Conservation (phyloP, 2,329 filamentous ascomycete genomes). For the Botrytis elliptica region DNA sequence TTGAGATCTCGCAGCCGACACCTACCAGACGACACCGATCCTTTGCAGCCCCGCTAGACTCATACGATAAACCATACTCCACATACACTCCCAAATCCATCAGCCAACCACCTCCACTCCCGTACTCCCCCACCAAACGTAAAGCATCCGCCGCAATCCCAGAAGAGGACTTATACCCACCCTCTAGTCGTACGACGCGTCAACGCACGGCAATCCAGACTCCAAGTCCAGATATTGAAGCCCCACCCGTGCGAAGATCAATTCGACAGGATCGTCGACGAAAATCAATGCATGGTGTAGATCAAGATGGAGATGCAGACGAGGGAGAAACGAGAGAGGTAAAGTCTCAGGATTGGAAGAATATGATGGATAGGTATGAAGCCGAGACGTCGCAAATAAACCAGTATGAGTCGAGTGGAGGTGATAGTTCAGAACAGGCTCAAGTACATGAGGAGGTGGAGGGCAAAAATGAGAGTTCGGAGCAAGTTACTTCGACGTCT, state of each 20-base stretch:
- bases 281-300: background rate
- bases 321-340: background rate
- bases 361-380: background rate
- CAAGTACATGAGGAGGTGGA: background rate
- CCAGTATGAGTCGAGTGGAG: background rate
- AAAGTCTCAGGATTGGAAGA: background rate
- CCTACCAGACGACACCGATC: background rate
- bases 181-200: background rate
- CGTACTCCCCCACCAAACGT: background rate
- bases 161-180: background rate
- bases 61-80: background rate
- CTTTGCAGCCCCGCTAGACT: background rate
- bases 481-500: background rate
- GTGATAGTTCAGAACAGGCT: background rate
- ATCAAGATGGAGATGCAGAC: background rate
- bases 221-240: background rate
- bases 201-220: background rate
- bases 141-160: background rate
- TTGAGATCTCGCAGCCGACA: background rate
- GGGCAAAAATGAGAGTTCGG: background rate
- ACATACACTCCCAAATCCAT: background rate
- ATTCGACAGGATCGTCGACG: background rate
- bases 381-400: background rate
- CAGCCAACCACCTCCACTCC: background rate
- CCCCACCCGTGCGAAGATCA: background rate